Base-by-base conservation (phyloP, 129 eudicot genomes). In the Sambucus nigra region DNA sequence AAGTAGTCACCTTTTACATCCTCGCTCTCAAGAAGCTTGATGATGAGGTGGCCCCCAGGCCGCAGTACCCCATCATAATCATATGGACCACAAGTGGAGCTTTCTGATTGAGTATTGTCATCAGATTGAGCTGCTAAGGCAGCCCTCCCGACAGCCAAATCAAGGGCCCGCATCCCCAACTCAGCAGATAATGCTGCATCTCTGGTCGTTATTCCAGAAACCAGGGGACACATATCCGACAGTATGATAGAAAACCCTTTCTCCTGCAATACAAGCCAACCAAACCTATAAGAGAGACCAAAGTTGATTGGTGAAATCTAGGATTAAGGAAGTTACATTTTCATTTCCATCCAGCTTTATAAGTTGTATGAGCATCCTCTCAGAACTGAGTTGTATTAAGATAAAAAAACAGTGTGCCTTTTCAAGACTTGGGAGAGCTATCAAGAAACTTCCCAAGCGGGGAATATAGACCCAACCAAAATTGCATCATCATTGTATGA, bases 211-310 rank as follows among this genome's bases (percentile, higher is more conserved):
- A 89, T 89, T 48, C 97, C 97, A 32, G 97, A 81, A 24, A 89
- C 93, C 25, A 61, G 69, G 46, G 95, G 97, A 53, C 97, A 89
- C 97, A 89, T 89, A 61, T 89, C 97, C n/a, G 97, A 89, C 63
- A 89, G 81, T 32, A 84, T 75, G 57, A 81, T 82, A 0, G 81
- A 81, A 65, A 89, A 89, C 23, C 95, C 97, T 29, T 76, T 71
- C 60, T 85, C 58, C 97, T 85, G 80, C 76, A 64, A 65, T 23
- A 49, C 44, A 32, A 47, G 25, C 21, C 49, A 47, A n/a, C n/a
- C n/a, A n/a, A n/a, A n/a, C n/a, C n/a, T n/a, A n/a, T n/a, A n/a
- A n/a, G n/a, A n/a, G n/a, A n/a, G n/a, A n/a, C n/a, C n/a, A n/a
- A n/a, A n/a, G n/a, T n/a, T n/a, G 38, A 31, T 31, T 5, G 38